A percentile compares a stretch with the other conserved stretches of the same genome.
Conservation (phyloP, 2,329 filamentous ascomycete species). For the Gnomoniopsis sp. region DNA sequence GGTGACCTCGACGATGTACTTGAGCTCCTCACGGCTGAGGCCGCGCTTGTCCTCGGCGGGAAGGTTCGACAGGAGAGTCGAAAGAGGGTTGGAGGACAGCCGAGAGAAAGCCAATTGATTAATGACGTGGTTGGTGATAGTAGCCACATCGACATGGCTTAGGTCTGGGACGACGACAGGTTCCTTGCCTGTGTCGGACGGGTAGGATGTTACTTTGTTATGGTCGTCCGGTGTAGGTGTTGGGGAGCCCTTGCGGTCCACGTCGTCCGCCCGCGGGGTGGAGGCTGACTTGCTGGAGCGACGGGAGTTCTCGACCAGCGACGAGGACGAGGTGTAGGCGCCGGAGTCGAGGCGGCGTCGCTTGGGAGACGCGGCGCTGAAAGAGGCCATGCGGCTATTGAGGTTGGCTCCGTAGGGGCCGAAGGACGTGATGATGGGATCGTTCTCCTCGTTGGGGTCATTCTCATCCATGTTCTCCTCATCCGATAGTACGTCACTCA, state of each 20-base stretch:
- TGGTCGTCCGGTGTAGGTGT: constrained; percentile 11
- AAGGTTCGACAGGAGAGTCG: constrained; percentile 83
- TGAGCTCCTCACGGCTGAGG: constrained; percentile 62
- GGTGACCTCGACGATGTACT: constrained; percentile 68
- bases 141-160: constrained; percentile 34
- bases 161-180: constrained; percentile 33
- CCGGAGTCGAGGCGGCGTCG: constrained; percentile 18
- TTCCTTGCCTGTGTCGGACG: constrained; percentile 27
- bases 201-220: constrained; percentile 10
- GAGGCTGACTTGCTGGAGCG: constrained; percentile 27
- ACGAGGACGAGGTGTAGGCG: constrained; percentile 18
- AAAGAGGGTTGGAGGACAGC: constrained; percentile 85
- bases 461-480: constrained; percentile 53
- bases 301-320: constrained; percentile 22
- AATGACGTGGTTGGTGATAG: constrained; percentile 78
- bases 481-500: constrained; percentile 43
- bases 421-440: constrained; percentile 88
- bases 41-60: constrained; percentile 61
- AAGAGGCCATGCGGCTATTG: constrained; percentile 75
- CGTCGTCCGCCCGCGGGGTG: constrained; percentile 17
- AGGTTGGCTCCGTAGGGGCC: constrained; percentile 86
- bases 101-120: constrained; percentile 96
- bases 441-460: constrained; percentile 88
- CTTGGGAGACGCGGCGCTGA: constrained; percentile 66
- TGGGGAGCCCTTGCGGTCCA: constrained; percentile 3